Conservation (phyloP, 78 protist genomes). For the Monocercomonoides exilis region DNA sequence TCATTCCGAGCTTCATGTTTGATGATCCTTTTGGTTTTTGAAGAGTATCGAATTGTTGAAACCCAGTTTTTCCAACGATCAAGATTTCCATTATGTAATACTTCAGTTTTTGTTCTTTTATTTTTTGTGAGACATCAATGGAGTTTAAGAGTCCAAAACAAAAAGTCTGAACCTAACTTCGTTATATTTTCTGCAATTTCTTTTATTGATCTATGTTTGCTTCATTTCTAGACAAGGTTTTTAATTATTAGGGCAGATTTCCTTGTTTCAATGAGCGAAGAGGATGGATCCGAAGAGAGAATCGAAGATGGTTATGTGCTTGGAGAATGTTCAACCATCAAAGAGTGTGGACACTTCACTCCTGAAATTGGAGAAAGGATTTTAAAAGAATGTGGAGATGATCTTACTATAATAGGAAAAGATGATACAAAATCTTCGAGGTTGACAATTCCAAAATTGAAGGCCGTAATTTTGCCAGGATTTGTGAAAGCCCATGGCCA, state of each 20-base stretch:
- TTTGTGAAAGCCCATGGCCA: slow-evolving; percentile 44
- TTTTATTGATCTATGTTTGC: too few relatives aligned
- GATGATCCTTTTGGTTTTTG: too few relatives aligned
- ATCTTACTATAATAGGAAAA: neutral
- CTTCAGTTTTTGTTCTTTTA: too few relatives aligned
- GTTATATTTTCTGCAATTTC: too few relatives aligned
- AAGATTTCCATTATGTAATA: too few relatives aligned
- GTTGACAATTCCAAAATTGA: neutral
- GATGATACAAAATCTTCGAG: neutral
- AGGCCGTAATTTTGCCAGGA: slow-evolving; percentile 25
- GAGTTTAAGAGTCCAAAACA: too few relatives aligned
- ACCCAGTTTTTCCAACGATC: too few relatives aligned
- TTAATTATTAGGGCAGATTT: slow-evolving; percentile 18
- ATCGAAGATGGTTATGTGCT: slow-evolving; percentile 36
- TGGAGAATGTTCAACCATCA: neutral
- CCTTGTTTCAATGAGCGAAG: slow-evolving; percentile 1
- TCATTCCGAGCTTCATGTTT: too few relatives aligned
- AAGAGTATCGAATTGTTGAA: too few relatives aligned
- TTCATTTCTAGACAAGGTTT: slow-evolving; percentile 3
- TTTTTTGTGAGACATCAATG: too few relatives aligned
- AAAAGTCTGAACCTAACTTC: too few relatives aligned
- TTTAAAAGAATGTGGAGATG: neutral
- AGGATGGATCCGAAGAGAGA: neutral
- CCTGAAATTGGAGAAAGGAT: slow-evolving; percentile 13
- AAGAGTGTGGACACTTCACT: slow-evolving; percentile 18